Evolutionary conservation across 441 rosid genomes (phyloP), one percentile per base, ranked within the genome.

Genomic region (Erodium trifolium): DNA sequence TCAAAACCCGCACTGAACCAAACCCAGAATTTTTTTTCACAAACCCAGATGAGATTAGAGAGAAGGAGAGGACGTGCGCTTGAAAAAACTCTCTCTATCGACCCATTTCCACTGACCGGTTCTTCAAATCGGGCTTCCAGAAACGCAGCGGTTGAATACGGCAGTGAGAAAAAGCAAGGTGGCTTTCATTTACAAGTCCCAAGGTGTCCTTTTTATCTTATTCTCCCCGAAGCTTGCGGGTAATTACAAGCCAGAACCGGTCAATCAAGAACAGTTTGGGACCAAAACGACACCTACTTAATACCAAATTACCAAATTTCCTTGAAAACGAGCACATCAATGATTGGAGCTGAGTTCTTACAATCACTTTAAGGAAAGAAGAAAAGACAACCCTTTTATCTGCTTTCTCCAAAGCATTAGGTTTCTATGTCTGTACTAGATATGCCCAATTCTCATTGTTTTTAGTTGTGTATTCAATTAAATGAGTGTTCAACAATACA

Each of bases 191-290:
- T 55, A 23, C 27, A 23, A 23, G 27, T 23, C 2, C 62, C 62
- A 18, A 55, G 9, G 62, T 55, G 62, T 55, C 12, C 12, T 17
- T 55, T 55, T 55, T 55, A 55, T 55, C 62, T 55, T 55, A 16
- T 55, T 55, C 19, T 55, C 62, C 62, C 62, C 62, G 62, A 55
- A 2, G 19, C 23, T 55, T 55, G 62, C 62, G 23, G 8, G 62
- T 55, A 55, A 55, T 55, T 55, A 55, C 62, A 55, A 55, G 62
- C 62, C 16, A 55, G 27, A 55, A 55, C 62, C 62, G 27, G 62
- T 23, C 62, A 55, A 55, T 55, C 62, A 55, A 55, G 62, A 55
- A 8, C n/a, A 11, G 12, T 9, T 11, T 12, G 10, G 7, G 19
- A 63, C 18, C 51, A 16, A 66, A 66, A 13, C 23, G 51, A 35